Evolutionary conservation across 192 early-diverging fungal species (phyloP).

Genomic region (Entomortierella beljakovae): DNA sequence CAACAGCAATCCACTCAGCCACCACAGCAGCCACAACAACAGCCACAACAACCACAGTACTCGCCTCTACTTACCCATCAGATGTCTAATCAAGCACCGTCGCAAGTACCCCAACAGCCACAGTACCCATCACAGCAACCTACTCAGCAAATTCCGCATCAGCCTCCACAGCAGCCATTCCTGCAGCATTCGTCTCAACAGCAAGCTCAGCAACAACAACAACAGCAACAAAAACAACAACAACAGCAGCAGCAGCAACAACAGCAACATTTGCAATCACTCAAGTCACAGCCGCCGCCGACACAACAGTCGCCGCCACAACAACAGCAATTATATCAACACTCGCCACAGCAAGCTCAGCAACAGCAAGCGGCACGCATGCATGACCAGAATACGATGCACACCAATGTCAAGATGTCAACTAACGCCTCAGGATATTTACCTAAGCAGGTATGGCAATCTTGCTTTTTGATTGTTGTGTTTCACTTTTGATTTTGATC

Average conservation of each 20-base stretch:
- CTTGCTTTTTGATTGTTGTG: not conserved
- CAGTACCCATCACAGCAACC: no score
- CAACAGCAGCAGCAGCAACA: conserved; percentile 3
- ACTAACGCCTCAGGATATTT: conserved; percentile 13
- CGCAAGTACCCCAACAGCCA: no score
- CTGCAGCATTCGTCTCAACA: conserved; percentile 1
- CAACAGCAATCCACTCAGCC: not conserved
- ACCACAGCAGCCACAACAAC: conserved; percentile 5
- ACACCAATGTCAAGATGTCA: not conserved
- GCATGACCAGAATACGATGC: conserved; percentile 1
- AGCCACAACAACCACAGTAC: conserved; percentile 9
- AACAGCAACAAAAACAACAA: conserved; percentile 3
- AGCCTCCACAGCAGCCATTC: not conserved
- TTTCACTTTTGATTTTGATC: not conserved
- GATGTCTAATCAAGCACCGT: not conserved
- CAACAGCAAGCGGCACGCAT: conserved; percentile 3
- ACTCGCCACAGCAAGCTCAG: conserved; percentile 3
- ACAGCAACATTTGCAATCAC: not conserved
- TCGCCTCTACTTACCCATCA: no score
- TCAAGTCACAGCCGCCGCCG: not conserved
- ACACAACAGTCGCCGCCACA: conserved; percentile 3
- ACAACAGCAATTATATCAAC: conserved; percentile 1
- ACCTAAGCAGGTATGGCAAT: conserved; percentile 12
- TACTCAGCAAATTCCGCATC: not conserved
- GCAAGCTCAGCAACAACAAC: not conserved